Base-by-base conservation (phyloP, 2,329 filamentous ascomycete genomes). In the Sclerotinia glacialis region DNA sequence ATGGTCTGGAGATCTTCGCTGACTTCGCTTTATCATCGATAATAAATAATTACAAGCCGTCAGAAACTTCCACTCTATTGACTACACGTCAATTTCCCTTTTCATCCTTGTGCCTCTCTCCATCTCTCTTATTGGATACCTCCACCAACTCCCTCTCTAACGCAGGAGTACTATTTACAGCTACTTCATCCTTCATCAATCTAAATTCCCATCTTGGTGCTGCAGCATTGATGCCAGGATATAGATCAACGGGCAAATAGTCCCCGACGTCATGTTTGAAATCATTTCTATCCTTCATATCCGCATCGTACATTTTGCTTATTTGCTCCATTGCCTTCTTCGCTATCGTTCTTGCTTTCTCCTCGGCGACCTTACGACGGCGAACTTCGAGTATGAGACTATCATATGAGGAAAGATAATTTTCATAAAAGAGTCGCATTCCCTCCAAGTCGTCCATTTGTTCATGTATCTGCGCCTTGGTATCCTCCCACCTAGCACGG, bases 241-340 rank as follows among this genome's bases (percentile, higher is more conserved):
- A 97, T 28, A 97, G 86, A 76, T 97, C 93, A 0, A 89, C 88
- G 0, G 95, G 95, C 14, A 99, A 79, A 75, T 88, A 96, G 70
- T 96, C 92, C 9, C 93, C 93, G 16, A 95, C 89, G 53, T 96
- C 90, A 37, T 88, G 83, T 44, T 90, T 85, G 77, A 99, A 98
- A 0, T 84, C 81, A 70, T 96, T 90, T 47, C 95, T 83, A 69
- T 92, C 87, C 50, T 82, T 82, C 66, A 85, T 81, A 76, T 99
- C 95, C 16, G 86, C 82, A 16, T 91, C 85, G 69, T 90, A 86
- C 12, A 98, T 80, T 74, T 86, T 87, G 67, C 93, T 88, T 11
- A 97, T 83, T 71, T 89, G 89, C 67, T 89, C 86, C 75, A 88
- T 87, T 0, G 94, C 91, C 73, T 93, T 93, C 68, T 85, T 86